Conservation (phyloP, 106 monocot genomes). For the Apostasia shenzhenica region DNA sequence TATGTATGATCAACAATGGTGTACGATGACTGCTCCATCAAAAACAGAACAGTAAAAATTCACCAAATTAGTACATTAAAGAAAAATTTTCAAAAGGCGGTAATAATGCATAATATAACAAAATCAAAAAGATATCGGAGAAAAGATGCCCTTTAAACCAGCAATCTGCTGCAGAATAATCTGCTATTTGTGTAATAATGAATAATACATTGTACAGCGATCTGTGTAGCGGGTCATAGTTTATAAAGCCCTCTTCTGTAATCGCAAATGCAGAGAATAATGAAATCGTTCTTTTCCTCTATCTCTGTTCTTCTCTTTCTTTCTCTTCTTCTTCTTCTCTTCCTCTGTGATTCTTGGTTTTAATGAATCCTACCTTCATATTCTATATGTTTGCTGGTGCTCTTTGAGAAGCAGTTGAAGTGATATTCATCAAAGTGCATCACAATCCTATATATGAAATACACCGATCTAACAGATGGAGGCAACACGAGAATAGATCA, state of each 20-base stretch:
- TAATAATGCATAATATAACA: neutral
- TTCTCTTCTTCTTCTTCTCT: no score
- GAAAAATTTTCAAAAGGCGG: neutral
- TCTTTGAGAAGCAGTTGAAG: neutral
- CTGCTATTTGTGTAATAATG: no score
- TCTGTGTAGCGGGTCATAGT: no score
- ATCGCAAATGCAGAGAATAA: neutral
- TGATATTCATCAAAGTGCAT: neutral
- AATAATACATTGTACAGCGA: no score
- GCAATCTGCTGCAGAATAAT: neutral
- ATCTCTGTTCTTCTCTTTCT: no score
- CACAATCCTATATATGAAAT: neutral
- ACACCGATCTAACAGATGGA: neutral
- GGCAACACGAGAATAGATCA: neutral
- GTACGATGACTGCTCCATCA: constrained; percentile 32
- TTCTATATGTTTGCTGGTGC: neutral
- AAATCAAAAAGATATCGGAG: neutral
- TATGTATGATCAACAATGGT: constrained; percentile 72
- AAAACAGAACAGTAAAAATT: neutral
- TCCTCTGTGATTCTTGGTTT: no score
- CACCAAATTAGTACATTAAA: constrained; percentile 1
- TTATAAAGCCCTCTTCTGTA: no score
- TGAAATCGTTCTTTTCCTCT: no score
- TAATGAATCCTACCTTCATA: neutral
- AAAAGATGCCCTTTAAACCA: neutral